Conservation (phyloP, 169 alveolate species). For the Cryptosporidium ubiquitum region DNA sequence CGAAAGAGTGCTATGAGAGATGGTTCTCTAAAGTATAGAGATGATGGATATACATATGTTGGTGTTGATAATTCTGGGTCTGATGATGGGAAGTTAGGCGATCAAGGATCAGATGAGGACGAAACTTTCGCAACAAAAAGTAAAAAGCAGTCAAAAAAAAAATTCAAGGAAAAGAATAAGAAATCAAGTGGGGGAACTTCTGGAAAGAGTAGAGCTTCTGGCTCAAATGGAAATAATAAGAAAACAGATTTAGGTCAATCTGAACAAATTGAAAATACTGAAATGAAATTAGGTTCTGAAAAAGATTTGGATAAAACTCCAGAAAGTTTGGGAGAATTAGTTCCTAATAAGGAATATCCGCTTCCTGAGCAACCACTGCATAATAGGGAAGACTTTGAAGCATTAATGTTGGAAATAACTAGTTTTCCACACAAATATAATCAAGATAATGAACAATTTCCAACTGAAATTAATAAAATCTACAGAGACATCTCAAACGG, state of each 20-base stretch:
- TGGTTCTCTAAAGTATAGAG: conserved; percentile 45
- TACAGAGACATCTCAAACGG: conserved; percentile 45
- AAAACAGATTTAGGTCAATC: not conserved
- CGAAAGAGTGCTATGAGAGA: conserved; percentile 85
- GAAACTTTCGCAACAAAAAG: not conserved
- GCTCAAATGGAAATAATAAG: not conserved
- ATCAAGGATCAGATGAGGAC: not conserved
- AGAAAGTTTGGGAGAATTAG: not conserved
- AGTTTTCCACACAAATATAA: conserved; percentile 1
- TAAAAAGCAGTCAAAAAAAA: conserved; percentile 30
- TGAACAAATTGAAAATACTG: not conserved
- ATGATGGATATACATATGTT: conserved; percentile 15
- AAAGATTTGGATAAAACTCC: conserved; percentile 2
- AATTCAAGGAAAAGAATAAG: conserved; percentile 6
- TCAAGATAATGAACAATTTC: conserved; percentile 26
- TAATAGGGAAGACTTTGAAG: conserved; percentile 51
- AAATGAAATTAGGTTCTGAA: not conserved
- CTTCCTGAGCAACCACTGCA: conserved; percentile 25
- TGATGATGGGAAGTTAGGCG: not conserved
- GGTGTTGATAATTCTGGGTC: conserved; percentile 1
- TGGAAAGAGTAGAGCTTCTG: conserved; percentile 10
- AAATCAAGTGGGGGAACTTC: not conserved
- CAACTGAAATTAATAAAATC: conserved; percentile 13
- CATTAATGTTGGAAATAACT: conserved; percentile 37
- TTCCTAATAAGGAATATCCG: conserved; percentile 31